These are phyloP conservation scores for Stropharia rugosoannulata DNA, from an alignment of 768 basidiomycete genomes.

Conservation along the genomic window DNA sequence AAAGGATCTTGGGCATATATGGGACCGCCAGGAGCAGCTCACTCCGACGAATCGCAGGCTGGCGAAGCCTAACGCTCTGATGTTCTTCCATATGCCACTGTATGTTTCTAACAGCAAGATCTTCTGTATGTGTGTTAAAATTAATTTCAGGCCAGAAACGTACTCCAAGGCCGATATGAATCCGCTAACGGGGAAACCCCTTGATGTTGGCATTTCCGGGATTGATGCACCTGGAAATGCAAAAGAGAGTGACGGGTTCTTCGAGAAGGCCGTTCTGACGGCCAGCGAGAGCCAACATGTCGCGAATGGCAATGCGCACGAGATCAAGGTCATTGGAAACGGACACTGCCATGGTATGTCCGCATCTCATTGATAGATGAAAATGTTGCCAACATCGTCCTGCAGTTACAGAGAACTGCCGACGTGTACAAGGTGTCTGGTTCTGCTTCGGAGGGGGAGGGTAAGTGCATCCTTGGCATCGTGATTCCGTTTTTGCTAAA, in stretches of 20 bases:
- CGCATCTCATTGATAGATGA: background rate
- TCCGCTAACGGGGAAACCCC: slow-evolving; percentile 50
- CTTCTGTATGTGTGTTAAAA: background rate
- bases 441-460: slow-evolving; percentile 88
- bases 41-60: slow-evolving; percentile 50
- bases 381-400: background rate
- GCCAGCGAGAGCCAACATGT: slow-evolving; percentile 71
- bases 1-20: slow-evolving; percentile 66
- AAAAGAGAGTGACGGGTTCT: slow-evolving; percentile 78
- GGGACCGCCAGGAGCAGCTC: slow-evolving; percentile 63
- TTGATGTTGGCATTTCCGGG: slow-evolving; percentile 70
- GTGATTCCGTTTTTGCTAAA: background rate
- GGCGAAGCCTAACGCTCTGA: slow-evolving; percentile 92
- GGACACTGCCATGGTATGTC: slow-evolving; percentile 84
- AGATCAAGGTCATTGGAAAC: slow-evolving; percentile 88
- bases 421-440: slow-evolving; percentile 86
- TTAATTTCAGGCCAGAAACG: slow-evolving; percentile 61
- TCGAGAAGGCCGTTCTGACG: slow-evolving; percentile 74
- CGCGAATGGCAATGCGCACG: slow-evolving; percentile 44
- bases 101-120: slow-evolving; percentile 29
- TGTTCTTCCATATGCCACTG: slow-evolving; percentile 99
- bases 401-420: slow-evolving; percentile 85
- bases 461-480: slow-evolving; percentile 33
- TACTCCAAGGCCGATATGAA: slow-evolving; percentile 71
- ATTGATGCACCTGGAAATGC: slow-evolving; percentile 61